Base-by-base conservation (phyloP, 176 grass and related monocot species). In the Cocos nucifera region DNA sequence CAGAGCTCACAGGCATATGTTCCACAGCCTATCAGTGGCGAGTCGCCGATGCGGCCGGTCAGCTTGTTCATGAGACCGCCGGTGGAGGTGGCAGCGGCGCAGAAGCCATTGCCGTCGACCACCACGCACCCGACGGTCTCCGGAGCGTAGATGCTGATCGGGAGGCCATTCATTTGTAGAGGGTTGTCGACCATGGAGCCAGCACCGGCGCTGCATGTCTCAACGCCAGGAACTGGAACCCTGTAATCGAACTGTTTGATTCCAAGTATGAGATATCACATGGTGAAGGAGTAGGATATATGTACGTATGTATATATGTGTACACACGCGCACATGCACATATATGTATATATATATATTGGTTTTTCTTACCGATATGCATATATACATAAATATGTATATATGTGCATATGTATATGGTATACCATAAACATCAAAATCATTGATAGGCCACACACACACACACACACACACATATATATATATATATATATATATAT, bases 41-140 rank as follows among this genome's bases (percentile, higher is more conserved):
- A 65, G 63, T 65, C 63, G 15, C 63, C 63, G 22, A 65, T 65
- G 48, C 63, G 63, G 49, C 63, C 63, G 22, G 6, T 65, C 63
- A 65, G 28, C 49, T 65, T 65, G 63, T 65, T 65, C 63, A 65
- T 65, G 22, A 65, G 63, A 22, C 63, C 63, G 15, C 63, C 63
- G 49, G 63, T 65, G 49, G 63, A 65, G 22, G 63, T 65, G 15
- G 63, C 63, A 15, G 63, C 63, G 49, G 63, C 63, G 63, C 63
- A 65, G 14, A 49, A 15, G 10, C 63, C 49, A 0, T 19, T 22
- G 22, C 22, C 10, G 49, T 65, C 63, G 22, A 65, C 63, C 49
- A 51, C 63, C 22, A 65, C 63, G 63, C 63, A 65, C 22, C 63
- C 63, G 49, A 65, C 63, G 6, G 63, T 65, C 63, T 65, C 63